Evolutionary conservation across 2,329 filamentous ascomycete genomes (phyloP).

Genomic region (Aspergillus sp.): DNA sequence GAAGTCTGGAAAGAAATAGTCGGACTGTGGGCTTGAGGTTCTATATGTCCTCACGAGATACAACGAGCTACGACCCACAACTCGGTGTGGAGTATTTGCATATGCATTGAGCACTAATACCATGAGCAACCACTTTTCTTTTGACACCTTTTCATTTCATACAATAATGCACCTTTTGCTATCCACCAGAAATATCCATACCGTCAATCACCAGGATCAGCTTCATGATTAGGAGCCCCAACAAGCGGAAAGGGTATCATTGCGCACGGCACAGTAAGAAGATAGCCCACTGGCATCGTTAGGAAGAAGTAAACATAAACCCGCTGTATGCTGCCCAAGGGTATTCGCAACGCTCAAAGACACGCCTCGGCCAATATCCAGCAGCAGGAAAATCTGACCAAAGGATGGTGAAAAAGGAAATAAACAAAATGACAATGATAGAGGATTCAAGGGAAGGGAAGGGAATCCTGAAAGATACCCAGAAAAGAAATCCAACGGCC

Average conservation of each 20-base stretch:
- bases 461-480: slow-evolving; percentile 11
- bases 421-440: not conserved
- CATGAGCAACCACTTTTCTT: slow-evolving; percentile 11
- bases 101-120: slow-evolving; percentile 20
- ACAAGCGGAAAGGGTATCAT: slow-evolving; percentile 19
- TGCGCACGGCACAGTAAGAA: slow-evolving; percentile 11
- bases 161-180: not conserved
- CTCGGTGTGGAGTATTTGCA: slow-evolving; percentile 17
- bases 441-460: slow-evolving; percentile 8
- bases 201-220: slow-evolving; percentile 4
- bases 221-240: slow-evolving; percentile 1
- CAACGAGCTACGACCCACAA: slow-evolving; percentile 28
- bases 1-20: slow-evolving; percentile 96
- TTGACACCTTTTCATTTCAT: slow-evolving; percentile 12
- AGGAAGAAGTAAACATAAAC: slow-evolving; percentile 15
- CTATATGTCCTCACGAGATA: slow-evolving; percentile 22
- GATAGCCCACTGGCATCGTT: slow-evolving; percentile 18
- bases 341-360: slow-evolving; percentile 14
- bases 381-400: not conserved
- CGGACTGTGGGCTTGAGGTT: not conserved
- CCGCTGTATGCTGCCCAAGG: slow-evolving; percentile 14
- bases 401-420: not conserved
- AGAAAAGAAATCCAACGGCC: slow-evolving; percentile 11
- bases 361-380: slow-evolving; percentile 13
- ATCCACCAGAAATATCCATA: slow-evolving; percentile 4